Conservation (phyloP, 371 early-diverging fungal species). For the Mucor ambiguus region DNA sequence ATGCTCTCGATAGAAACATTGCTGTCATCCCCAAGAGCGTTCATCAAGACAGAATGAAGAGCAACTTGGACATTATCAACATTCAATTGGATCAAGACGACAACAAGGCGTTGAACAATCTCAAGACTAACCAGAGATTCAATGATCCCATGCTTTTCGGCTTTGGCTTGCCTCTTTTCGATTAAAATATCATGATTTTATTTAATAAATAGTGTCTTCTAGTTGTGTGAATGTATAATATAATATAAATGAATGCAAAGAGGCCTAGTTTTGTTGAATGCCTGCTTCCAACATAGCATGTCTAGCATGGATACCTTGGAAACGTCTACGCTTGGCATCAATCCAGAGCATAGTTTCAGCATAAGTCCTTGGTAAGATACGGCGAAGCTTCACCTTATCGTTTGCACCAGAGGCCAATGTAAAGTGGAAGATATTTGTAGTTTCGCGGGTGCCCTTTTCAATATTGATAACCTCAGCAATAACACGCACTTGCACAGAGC, state of each 20-base stretch:
- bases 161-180: slow-evolving; percentile 39
- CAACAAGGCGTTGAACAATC: slow-evolving; percentile 17
- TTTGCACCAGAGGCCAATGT: slow-evolving; percentile 55
- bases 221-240: background rate
- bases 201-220: background rate
- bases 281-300: slow-evolving; percentile 28
- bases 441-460: slow-evolving; percentile 51
- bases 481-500: slow-evolving; percentile 69
- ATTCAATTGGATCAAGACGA: slow-evolving; percentile 38
- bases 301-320: slow-evolving; percentile 33
- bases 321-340: slow-evolving; percentile 64
- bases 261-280: slow-evolving; percentile 6
- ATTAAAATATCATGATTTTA: slow-evolving; percentile 22
- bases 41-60: slow-evolving; percentile 51
- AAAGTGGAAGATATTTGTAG: slow-evolving; percentile 84
- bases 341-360: slow-evolving; percentile 73
- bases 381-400: slow-evolving; percentile 26
- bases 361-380: slow-evolving; percentile 67
- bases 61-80: slow-evolving; percentile 36
- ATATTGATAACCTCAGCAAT: slow-evolving; percentile 80
- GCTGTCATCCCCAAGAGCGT: slow-evolving; percentile 72
- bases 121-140: slow-evolving; percentile 30
- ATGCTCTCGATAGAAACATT: slow-evolving; percentile 59
- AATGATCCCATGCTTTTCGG: slow-evolving; percentile 36
- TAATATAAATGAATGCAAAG: background rate